These are phyloP conservation scores for Mycena vulgaris DNA, from an alignment of 768 basidiomycete genomes.

Conservation along the genomic window DNA sequence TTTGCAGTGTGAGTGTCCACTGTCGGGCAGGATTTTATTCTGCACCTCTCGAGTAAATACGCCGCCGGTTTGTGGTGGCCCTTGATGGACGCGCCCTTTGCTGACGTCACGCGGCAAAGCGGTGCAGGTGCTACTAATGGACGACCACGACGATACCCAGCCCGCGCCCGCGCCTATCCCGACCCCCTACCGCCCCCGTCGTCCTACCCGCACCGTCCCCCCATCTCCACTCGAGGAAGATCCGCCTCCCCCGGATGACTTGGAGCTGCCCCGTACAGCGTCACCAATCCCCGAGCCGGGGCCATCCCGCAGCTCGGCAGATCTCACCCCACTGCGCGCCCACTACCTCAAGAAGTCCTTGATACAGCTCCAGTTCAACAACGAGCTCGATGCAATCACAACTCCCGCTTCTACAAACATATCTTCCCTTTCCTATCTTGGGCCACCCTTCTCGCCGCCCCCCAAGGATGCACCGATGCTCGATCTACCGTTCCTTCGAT, in stretches of 20 bases:
- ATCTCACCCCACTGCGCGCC: constrained; percentile 89
- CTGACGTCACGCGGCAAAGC: neutral
- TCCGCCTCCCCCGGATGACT: neutral
- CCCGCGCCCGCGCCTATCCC: neutral
- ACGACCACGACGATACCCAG: constrained; percentile 14
- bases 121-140: constrained; percentile 7
- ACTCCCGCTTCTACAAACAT: constrained; percentile 61
- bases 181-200: neutral
- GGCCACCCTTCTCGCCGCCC: constrained; percentile 86
- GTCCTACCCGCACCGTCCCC: constrained; percentile 13
- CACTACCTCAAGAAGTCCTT: constrained; percentile 99
- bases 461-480: constrained; percentile 69
- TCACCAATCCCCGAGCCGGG: constrained; percentile 34
- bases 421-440: constrained; percentile 89
- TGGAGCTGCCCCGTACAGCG: constrained; percentile 7
- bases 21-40: no score
- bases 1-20: no score
- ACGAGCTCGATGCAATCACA: constrained; percentile 82
- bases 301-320: constrained; percentile 28
- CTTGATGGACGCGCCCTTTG: neutral
- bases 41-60: no score
- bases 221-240: neutral
- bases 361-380: constrained; percentile 85
- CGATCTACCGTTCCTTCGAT: constrained; percentile 91
- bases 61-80: no score